These are phyloP conservation scores for Candida sphagnicola DNA, from an alignment of 805 yeast genomes.

Conservation along the genomic window DNA sequence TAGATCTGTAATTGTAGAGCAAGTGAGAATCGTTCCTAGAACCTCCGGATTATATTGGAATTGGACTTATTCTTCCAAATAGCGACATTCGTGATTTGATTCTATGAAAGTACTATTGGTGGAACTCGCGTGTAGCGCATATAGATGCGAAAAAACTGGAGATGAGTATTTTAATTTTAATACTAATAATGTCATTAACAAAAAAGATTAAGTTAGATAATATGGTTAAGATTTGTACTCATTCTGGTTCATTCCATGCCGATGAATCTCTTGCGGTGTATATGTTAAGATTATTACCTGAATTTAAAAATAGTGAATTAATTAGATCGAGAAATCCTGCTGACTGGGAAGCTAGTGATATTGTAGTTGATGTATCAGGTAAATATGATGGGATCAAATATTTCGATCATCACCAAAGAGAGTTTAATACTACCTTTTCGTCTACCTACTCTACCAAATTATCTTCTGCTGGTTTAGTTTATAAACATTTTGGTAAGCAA, in stretches of 20 bases:
- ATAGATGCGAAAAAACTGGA: not conserved
- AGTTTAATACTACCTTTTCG: conserved; percentile 72
- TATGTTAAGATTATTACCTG: conserved; percentile 71
- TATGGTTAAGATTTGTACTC: conserved; percentile 73
- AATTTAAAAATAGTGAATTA: conserved; percentile 60
- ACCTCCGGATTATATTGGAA: too few species aligned
- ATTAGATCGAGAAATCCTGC: conserved; percentile 81
- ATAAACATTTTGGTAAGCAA: conserved; percentile 78
- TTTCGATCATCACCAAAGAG: conserved; percentile 97
- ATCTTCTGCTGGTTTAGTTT: conserved; percentile 90
- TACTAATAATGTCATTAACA: not conserved
- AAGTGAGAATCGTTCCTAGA: too few species aligned
- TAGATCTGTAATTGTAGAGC: too few species aligned
- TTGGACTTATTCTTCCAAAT: too few species aligned
- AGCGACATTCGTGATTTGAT: too few species aligned
- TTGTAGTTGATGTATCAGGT: conserved; percentile 94
- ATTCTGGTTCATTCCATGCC: conserved; percentile 93
- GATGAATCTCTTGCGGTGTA: conserved; percentile 94
- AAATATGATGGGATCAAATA: conserved; percentile 79
- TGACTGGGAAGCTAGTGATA: conserved; percentile 82
- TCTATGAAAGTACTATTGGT: not conserved
- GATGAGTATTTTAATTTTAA: not conserved
- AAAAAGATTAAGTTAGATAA: conserved; percentile 11
- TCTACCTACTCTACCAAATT: conserved; percentile 66
- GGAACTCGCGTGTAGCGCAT: not conserved